Conservation (phyloP, 441 rosid species). For the Populus hybrid region DNA sequence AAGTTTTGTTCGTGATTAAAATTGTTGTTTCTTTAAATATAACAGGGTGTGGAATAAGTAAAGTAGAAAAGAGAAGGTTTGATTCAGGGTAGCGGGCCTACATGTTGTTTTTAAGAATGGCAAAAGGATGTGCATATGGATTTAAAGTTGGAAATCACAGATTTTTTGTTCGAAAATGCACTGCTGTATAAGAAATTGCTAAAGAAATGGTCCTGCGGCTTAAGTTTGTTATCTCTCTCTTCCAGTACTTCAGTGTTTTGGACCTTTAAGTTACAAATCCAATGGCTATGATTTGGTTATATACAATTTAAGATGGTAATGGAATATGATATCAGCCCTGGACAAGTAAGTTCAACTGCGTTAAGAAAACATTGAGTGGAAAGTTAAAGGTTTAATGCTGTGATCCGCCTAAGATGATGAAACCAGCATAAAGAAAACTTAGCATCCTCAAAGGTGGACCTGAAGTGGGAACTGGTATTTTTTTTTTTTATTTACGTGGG, state of each 20-base stretch:
- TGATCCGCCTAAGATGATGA: background rate
- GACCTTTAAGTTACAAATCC: background rate
- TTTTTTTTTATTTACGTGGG: too few relatives aligned
- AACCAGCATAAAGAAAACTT: background rate
- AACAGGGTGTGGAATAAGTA: constrained; percentile 23
- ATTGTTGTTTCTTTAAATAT: constrained; percentile 22
- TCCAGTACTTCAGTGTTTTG: background rate
- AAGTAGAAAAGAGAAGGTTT: constrained; percentile 37
- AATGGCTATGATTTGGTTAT: background rate
- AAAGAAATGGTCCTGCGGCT: background rate
- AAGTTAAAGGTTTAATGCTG: background rate
- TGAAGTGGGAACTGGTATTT: background rate
- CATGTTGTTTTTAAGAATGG: constrained; percentile 37
- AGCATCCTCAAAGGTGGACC: background rate
- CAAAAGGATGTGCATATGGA: constrained; percentile 34
- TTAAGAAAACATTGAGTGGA: background rate
- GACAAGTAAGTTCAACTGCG: background rate
- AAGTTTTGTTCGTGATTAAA: constrained; percentile 24
- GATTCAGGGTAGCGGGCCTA: constrained; percentile 40
- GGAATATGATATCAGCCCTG: background rate
- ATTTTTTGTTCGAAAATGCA: constrained; percentile 31
- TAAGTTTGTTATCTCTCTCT: background rate
- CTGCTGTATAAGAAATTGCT: constrained; percentile 13
- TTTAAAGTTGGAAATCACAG: constrained; percentile 27
- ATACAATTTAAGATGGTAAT: background rate